Evolutionary conservation across 2,329 filamentous ascomycete species (phyloP).

Genomic region (Metarhizium anisopliae): DNA sequence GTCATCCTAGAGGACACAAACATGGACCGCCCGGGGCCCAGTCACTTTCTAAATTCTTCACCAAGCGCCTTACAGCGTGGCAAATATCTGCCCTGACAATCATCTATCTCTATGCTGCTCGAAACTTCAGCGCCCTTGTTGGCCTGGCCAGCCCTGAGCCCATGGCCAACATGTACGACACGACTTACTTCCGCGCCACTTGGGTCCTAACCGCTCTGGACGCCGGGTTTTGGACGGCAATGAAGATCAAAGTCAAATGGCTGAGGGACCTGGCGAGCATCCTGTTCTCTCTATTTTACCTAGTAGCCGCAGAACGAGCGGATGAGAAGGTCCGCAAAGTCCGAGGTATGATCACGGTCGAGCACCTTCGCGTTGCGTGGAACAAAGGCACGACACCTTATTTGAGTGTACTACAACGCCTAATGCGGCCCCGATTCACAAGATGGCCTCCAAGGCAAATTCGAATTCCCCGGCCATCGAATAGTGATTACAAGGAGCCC

Average conservation of each 20-base stretch:
- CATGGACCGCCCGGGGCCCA: conserved; percentile 79
- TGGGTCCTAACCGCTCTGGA: conserved; percentile 94
- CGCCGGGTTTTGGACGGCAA: conserved; percentile 96
- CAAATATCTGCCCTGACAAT: conserved; percentile 81
- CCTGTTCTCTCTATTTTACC: conserved; percentile 80
- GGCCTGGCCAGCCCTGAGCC: conserved; percentile 90
- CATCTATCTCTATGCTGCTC: conserved; percentile 81
- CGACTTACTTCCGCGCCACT: conserved; percentile 89
- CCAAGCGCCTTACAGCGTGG: conserved; percentile 71
- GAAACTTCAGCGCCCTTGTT: conserved; percentile 89
- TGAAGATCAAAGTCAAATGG: conserved; percentile 76
- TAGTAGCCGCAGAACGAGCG: conserved; percentile 85
- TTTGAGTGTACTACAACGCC: conserved; percentile 58
- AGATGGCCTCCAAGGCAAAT: conserved; percentile 74
- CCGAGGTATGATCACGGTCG: conserved; percentile 74
- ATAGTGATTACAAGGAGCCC: conserved; percentile 75
- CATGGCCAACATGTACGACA: conserved; percentile 85
- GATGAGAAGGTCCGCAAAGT: conserved; percentile 96
- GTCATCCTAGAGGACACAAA: conserved; percentile 58
- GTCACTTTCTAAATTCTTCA: conserved; percentile 61
- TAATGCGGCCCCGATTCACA: conserved; percentile 72
- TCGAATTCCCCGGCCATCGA: conserved; percentile 69
- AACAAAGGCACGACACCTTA: conserved; percentile 91
- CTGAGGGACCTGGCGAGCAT: conserved; percentile 74
- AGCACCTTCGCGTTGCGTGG: conserved; percentile 89